Base-by-base conservation (phyloP, 495 filamentous ascomycete genomes). In the Aspergillus nanangensis region DNA sequence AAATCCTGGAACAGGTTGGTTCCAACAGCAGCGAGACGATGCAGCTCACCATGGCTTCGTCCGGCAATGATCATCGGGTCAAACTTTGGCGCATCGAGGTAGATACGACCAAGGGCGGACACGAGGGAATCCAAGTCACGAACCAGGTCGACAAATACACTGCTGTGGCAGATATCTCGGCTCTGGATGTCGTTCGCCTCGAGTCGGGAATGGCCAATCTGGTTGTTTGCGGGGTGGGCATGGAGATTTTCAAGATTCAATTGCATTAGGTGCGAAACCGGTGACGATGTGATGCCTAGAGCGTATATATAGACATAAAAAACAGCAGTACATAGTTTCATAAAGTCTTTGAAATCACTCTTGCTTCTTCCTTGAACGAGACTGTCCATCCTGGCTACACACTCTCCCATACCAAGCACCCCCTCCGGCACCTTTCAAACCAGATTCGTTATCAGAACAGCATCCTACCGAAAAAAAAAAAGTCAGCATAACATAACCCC, bases 41-140 rank as follows among this genome's bases (percentile, higher is more conserved):
- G 0, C 52, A 34, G 0, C 22, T 66, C n/a, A 53, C 36, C n/a
- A 46, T 89, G 2, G 77, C 79, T 5, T 84, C 80, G 1, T 77
- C 81, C 0, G 82, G 88, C 20, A 90, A 87, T 45, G 93, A 96
- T 57, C 90, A 96, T 67, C 75, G 82, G 17, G 57, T 96, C 44
- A 88, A 86, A 56, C 51, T 84, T 2, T 96, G 92, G 91, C 57
- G 52, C 1, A 51, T 83, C 15, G 44, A 42, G 0, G 52, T 78
- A 22, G 65, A 77, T 40, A 48, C 67, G 5, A 45, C 24, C 9
- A 37, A 48, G 24, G 21, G 43, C 4, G 65, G 52, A 9, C 59
- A 64, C 21, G 58, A 74, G 3, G 59, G 48, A 5, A 66, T 86
- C 4, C 55, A 55, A 36, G 47, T 80, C 34, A 22, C 75, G 8